Conservation (phyloP, 1,284 basidiomycete genomes). For the Volvariella surrecta region DNA sequence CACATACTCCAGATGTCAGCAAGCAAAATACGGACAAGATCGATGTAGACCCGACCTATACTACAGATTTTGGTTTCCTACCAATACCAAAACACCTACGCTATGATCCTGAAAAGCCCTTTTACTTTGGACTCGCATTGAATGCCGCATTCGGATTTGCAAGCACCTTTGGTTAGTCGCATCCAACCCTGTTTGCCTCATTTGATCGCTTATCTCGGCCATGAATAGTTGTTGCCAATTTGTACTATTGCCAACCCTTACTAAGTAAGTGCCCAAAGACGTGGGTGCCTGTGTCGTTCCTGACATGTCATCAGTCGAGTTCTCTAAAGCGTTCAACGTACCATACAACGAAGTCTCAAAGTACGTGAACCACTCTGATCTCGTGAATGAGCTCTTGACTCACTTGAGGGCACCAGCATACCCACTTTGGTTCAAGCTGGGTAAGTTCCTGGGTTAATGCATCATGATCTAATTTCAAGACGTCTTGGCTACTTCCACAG, state of each 20-base stretch:
- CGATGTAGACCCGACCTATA: neutral
- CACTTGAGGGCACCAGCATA: constrained; percentile 20
- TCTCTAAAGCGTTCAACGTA: constrained; percentile 43
- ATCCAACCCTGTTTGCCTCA: constrained; percentile 2
- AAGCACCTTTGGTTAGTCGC: constrained; percentile 53
- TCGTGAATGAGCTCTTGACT: neutral
- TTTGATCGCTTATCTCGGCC: neutral
- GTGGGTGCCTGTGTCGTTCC: neutral
- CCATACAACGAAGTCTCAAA: constrained; percentile 45
- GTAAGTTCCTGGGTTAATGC: constrained; percentile 16
- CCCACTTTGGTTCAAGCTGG: constrained; percentile 40
- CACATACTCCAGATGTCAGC: too few species aligned
- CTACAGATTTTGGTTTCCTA: constrained; percentile 50
- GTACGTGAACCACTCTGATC: constrained; percentile 20
- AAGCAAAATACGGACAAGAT: too few species aligned
- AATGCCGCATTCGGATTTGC: constrained; percentile 61
- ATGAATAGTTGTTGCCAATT: constrained; percentile 43
- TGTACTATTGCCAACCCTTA: constrained; percentile 68
- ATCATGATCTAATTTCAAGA: neutral
- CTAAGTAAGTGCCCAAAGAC: constrained; percentile 33
- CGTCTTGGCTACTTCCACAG: constrained; percentile 17
- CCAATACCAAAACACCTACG: constrained; percentile 57
- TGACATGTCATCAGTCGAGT: constrained; percentile 30
- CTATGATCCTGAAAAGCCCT: constrained; percentile 49
- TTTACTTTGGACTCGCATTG: constrained; percentile 51